These are phyloP conservation scores for Botrytis aclada DNA, from an alignment of 2,329 filamentous ascomycete species.

Conservation along the genomic window DNA sequence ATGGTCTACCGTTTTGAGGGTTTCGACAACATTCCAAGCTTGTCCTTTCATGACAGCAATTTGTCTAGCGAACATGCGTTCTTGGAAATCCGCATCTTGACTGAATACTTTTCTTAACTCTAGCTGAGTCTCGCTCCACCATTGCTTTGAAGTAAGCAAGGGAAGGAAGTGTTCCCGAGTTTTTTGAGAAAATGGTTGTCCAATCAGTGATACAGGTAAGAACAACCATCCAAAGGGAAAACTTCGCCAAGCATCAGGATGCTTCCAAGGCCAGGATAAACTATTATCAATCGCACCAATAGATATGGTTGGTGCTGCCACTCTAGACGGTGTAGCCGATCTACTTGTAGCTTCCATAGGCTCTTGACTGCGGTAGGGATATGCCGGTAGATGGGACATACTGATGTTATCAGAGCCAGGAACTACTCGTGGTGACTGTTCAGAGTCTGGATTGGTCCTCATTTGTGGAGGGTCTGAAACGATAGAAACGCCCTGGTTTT, in stretches of 20 bases:
- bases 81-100: conserved; percentile 92
- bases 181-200: conserved; percentile 90
- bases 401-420: conserved; percentile 39
- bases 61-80: conserved; percentile 97
- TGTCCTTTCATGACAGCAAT: conserved; percentile 99
- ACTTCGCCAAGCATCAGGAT: conserved; percentile 71
- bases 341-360: conserved; percentile 74
- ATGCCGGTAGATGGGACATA: conserved; percentile 40
- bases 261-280: conserved; percentile 79
- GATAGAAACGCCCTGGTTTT: conserved; percentile 78
- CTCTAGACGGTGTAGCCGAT: conserved; percentile 39
- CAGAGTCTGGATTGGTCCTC: conserved; percentile 55
- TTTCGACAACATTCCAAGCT: conserved; percentile 98
- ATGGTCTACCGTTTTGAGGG: conserved; percentile 86
- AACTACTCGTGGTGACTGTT: conserved; percentile 49
- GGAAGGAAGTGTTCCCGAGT: conserved; percentile 96
- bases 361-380: conserved; percentile 74
- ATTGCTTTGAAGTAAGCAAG: conserved; percentile 86
- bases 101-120: conserved; percentile 84
- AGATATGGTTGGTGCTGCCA: conserved; percentile 51
- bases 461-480: conserved; percentile 74
- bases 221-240: conserved; percentile 99
- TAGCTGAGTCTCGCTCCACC: conserved; percentile 94
- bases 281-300: conserved; percentile 97
- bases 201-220: conserved; percentile 91